Evolutionary conservation across 495 filamentous ascomycete genomes (phyloP), one percentile per base, ranked within the genome.

Genomic region (Ramalina peruviana): DNA sequence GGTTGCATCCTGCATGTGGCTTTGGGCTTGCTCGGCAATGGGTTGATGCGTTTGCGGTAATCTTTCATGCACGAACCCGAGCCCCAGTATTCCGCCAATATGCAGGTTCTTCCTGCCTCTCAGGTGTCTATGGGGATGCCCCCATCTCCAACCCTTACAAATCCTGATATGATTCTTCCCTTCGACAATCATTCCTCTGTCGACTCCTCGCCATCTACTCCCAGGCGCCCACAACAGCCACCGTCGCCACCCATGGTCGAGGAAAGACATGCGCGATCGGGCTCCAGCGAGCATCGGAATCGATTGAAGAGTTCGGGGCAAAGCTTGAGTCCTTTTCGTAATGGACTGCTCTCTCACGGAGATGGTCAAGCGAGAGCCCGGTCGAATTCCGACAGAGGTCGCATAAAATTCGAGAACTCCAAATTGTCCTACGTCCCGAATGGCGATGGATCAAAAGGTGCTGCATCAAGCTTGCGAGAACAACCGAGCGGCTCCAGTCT

Each of bases 151-250:
- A 92, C 88, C 7, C 68, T 95, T 51, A 88, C 86, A n/a, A 88
- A 93, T 64, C 86, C 87, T 36, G 87, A 92, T 63, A 88, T 95
- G 86, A 93, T 95, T 53, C 71, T 95, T 37, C 88, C 88, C 36
- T 71, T 74, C 64, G 74, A 80, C 60, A 73, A 46, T 38, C 73
- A 42, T 70, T 68, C 43, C 67, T 26, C 54, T 20, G 36, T 33
- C 19, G 38, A 36, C 3, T 51, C 56, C 43, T 46, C 52, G 21
- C 43, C 51, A 33, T 49, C 47, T 7, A 45, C 38, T 25, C 45
- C 36, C 12, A 44, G 30, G 36, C 44, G 45, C 40, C 39, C 44
- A 21, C 55, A 51, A n/a, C 42, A 30, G 9, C 38, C 40, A 27
- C 43, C 47, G 11, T 51, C 52, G 23, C 47, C 43, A 30, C 21